phyloP scores from a whole-genome alignment of 495 filamentous ascomycete species.

The Viridothelium virens region DNA sequence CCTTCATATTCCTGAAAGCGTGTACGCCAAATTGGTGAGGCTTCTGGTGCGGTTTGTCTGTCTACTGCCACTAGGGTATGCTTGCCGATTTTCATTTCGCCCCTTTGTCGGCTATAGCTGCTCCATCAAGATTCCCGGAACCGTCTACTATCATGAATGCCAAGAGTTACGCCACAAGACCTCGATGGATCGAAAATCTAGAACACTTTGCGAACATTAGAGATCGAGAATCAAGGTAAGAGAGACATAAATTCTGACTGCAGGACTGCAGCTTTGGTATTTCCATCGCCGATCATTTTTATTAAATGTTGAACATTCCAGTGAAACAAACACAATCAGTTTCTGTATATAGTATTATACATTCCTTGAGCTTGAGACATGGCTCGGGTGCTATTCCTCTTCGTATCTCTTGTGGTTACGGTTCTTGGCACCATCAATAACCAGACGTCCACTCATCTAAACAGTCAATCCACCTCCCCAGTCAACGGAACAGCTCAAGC shows the following conservation, averaged over 20 bases:
- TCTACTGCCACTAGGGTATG: not conserved
- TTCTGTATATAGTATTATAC: not conserved
- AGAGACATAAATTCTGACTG: not conserved
- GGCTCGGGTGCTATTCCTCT: slow-evolving; percentile 2
- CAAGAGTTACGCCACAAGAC: slow-evolving; percentile 5
- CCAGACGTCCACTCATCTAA: not conserved
- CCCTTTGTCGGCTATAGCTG: slow-evolving; percentile 5
- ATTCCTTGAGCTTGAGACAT: not conserved
- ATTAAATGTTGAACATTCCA: slow-evolving; percentile 5
- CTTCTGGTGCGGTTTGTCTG: not conserved
- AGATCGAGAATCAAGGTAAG: not conserved
- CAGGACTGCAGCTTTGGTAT: not conserved
- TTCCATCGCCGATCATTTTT: slow-evolving; percentile 5
- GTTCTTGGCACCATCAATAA: slow-evolving; percentile 1
- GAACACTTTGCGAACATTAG: not conserved
- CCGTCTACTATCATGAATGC: slow-evolving; percentile 7
- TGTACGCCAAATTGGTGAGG: not conserved
- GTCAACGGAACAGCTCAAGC: not conserved
- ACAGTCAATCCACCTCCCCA: not conserved
- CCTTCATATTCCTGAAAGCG: not conserved
- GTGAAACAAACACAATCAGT: slow-evolving; percentile 1
- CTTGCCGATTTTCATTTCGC: not conserved
- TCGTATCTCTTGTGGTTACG: not conserved
- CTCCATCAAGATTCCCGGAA: slow-evolving; percentile 3
- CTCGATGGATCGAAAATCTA: not conserved